A percentile compares a stretch with the other conserved stretches of the same genome.
These are phyloP conservation scores for Dothidotthia symphoricarpi DNA, from an alignment of 2,329 filamentous ascomycete genomes.

Conservation along the genomic window DNA sequence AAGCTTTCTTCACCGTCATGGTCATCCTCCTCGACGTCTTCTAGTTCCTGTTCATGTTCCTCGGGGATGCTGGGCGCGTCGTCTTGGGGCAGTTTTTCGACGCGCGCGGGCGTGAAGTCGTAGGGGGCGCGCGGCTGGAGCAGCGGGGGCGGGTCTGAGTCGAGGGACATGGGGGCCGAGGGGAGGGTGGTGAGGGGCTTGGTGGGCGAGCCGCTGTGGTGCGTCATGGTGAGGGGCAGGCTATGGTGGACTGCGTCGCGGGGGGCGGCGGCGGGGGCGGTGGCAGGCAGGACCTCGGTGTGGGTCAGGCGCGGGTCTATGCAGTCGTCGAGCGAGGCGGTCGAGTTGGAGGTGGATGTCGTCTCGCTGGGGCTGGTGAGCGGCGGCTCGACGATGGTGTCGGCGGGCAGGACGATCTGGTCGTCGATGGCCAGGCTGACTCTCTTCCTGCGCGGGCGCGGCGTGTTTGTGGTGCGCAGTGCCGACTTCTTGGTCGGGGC, in stretches of 20 bases:
- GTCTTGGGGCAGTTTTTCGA: too few species aligned
- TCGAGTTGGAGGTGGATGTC: constrained; percentile 31
- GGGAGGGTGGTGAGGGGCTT: constrained; percentile 20
- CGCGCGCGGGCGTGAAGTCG: constrained; percentile 23
- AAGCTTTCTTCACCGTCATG: too few species aligned
- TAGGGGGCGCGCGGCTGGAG: constrained; percentile 27
- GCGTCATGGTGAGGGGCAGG: constrained; percentile 24
- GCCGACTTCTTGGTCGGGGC: constrained; percentile 35
- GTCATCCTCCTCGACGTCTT: too few species aligned
- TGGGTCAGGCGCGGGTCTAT: constrained; percentile 23
- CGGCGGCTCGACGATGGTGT: constrained; percentile 28
- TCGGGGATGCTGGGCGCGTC: too few species aligned
- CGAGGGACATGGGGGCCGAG: constrained; percentile 10
- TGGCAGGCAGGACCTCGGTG: constrained; percentile 7
- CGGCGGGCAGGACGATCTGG: constrained; percentile 40
- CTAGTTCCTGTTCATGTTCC: too few species aligned
- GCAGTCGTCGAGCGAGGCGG: constrained; percentile 31
- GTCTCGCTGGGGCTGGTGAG: constrained; percentile 32
- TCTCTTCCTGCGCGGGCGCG: constrained; percentile 30
- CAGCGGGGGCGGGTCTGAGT: constrained; percentile 7
- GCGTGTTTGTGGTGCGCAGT: constrained; percentile 26
- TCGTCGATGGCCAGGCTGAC: constrained; percentile 41
- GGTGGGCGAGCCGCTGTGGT: constrained; percentile 22
- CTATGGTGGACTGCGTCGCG: constrained; percentile 35
- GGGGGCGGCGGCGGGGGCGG: constrained; percentile 7